phyloP scores from a whole-genome alignment of 441 rosid genomes.

The Melastoma candidum region DNA sequence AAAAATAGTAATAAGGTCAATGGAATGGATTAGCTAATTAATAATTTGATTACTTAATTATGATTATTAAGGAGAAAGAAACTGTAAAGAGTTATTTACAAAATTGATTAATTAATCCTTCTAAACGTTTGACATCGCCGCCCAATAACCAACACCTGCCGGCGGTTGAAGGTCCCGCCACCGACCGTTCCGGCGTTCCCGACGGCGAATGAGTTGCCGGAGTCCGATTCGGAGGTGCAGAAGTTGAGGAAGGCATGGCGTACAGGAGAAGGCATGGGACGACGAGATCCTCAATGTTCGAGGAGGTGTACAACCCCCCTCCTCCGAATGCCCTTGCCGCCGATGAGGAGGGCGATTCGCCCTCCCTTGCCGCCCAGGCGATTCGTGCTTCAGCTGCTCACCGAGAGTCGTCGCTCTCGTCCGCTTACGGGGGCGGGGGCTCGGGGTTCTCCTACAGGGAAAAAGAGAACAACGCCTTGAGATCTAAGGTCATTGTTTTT shows the following conservation, averaged over 20 bases:
- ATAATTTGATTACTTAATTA: no score
- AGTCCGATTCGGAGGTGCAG: no score
- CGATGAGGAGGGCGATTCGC: constrained; percentile 7
- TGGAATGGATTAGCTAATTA: no score
- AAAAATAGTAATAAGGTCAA: no score
- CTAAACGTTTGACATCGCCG: no score
- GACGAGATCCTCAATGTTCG: constrained; percentile 65
- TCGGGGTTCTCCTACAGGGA: constrained; percentile 11
- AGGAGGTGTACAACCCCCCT: constrained; percentile 42
- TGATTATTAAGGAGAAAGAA: no score
- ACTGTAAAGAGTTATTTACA: no score
- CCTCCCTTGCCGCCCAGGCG: constrained; percentile 72
- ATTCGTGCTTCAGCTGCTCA: constrained; percentile 58
- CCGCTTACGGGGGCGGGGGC: constrained; percentile 20
- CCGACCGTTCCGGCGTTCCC: no score
- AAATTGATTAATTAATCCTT: no score
- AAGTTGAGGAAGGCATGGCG: constrained; percentile 36
- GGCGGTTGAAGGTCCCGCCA: no score
- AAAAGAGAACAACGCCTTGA: constrained; percentile 25
- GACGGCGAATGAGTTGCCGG: no score
- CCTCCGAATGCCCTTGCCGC: constrained; percentile 2
- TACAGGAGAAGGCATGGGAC: constrained; percentile 88
- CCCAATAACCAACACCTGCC: no score
- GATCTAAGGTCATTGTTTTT: constrained; percentile 46
- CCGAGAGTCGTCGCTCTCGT: constrained; percentile 37